Percentiles rank a stretch among this genome's conserved stretches.
phyloP scores from a whole-genome alignment of 2,329 filamentous ascomycete genomes.

The Trichoderma koningii region DNA sequence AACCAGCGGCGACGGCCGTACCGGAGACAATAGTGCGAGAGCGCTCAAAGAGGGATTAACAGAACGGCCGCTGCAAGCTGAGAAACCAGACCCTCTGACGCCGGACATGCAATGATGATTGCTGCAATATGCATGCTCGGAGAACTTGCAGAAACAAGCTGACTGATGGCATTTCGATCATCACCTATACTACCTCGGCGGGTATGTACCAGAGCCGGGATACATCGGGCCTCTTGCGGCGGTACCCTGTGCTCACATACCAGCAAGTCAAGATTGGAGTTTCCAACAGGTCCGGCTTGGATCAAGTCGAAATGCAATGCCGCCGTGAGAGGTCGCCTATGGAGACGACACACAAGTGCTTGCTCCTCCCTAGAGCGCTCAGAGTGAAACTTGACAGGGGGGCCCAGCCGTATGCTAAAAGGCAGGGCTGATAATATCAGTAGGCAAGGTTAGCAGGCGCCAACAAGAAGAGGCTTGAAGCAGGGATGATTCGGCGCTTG shows the following conservation, averaged over 20 bases:
- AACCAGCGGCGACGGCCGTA: conserved; percentile 28
- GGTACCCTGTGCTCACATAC: conserved; percentile 19
- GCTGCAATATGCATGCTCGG: not conserved
- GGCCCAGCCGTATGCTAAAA: not conserved
- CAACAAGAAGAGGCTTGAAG: conserved; percentile 13
- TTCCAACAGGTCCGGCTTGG: not conserved
- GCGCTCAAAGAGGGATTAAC: not conserved
- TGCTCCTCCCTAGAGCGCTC: not conserved
- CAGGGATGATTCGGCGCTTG: conserved; percentile 21
- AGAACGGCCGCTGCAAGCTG: not conserved
- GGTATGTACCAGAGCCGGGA: conserved; percentile 2
- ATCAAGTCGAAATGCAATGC: not conserved
- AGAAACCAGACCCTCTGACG: not conserved
- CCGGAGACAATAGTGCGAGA: conserved; percentile 33
- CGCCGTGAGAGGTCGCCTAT: no score
- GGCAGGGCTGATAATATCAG: conserved; percentile 8
- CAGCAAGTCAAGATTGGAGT: not conserved
- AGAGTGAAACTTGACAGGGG: not conserved
- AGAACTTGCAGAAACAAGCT: not conserved
- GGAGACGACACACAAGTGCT: not conserved
- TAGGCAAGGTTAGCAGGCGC: conserved; percentile 4
- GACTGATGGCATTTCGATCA: not conserved
- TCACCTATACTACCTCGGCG: not conserved
- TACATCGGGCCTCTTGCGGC: conserved; percentile 18
- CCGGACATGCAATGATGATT: not conserved